These are phyloP conservation scores for Alternaria sp. DNA, from an alignment of 2,329 filamentous ascomycete species.

Conservation along the genomic window DNA sequence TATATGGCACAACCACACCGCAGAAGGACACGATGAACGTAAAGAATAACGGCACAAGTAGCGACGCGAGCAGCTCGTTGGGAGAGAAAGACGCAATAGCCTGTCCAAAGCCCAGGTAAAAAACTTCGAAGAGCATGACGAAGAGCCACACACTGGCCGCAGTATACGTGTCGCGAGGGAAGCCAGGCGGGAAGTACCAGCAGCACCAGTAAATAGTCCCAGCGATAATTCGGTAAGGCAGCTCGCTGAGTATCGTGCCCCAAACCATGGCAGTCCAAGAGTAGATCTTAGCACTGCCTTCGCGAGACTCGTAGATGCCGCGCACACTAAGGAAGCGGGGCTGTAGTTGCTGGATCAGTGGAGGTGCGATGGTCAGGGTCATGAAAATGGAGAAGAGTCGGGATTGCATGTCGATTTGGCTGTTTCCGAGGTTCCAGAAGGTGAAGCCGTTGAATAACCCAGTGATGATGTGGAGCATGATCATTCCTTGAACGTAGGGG, in stretches of 20 bases:
- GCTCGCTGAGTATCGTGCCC: constrained; percentile 69
- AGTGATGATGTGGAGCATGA: constrained; percentile 61
- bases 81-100: constrained; percentile 70
- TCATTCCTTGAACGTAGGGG: constrained; percentile 62
- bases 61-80: constrained; percentile 69
- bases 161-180: constrained; percentile 62
- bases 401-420: constrained; percentile 56
- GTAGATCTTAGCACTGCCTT: constrained; percentile 81
- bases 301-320: constrained; percentile 72
- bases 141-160: constrained; percentile 68
- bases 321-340: constrained; percentile 72
- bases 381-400: constrained; percentile 79
- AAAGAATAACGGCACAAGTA: constrained; percentile 73
- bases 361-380: constrained; percentile 75
- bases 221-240: constrained; percentile 71
- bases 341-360: constrained; percentile 78
- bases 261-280: constrained; percentile 74
- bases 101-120: constrained; percentile 69
- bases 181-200: constrained; percentile 62
- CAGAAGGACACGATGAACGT: constrained; percentile 74
- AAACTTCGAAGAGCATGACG: constrained; percentile 70
- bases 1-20: constrained; percentile 74
- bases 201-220: constrained; percentile 66
- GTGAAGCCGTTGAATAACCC: constrained; percentile 58
- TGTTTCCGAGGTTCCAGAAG: constrained; percentile 55